Conservation (phyloP, 441 rosid species). For the Populus hybrid region DNA sequence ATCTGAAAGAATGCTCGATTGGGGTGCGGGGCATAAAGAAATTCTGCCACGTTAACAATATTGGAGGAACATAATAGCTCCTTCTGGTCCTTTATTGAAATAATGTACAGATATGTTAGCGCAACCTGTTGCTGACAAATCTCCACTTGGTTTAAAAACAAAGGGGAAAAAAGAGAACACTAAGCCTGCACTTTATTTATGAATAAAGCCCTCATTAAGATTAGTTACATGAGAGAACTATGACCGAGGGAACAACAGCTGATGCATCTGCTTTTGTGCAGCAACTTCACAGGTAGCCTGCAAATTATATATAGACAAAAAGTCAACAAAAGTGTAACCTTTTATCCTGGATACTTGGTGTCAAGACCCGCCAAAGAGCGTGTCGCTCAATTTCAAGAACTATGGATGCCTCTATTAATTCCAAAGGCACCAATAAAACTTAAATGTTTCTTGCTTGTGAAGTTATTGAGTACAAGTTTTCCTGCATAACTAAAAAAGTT, state of each 20-base stretch:
- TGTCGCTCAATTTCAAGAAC: too few relatives aligned
- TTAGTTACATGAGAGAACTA: constrained; percentile 13
- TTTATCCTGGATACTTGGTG: not conserved
- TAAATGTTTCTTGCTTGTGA: not conserved
- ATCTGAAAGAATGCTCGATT: not conserved
- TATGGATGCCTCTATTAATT: too few relatives aligned
- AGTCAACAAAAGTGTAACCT: not conserved
- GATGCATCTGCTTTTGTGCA: constrained; percentile 87
- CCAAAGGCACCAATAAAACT: too few relatives aligned
- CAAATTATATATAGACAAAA: constrained; percentile 11
- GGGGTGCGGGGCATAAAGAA: not conserved
- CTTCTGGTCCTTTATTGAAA: not conserved
- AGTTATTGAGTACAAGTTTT: not conserved
- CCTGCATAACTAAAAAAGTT: not conserved
- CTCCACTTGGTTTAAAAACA: not conserved
- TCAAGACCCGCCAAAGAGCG: not conserved
- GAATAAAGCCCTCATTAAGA: not conserved
- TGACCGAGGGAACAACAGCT: constrained; percentile 63
- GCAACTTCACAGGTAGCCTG: constrained; percentile 70
- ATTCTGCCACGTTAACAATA: not conserved
- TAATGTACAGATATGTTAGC: not conserved
- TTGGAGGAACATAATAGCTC: not conserved
- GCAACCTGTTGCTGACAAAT: not conserved
- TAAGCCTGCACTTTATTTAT: not conserved
- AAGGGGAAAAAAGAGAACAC: not conserved